A percentile compares a stretch with the other conserved stretches of the same genome.
phyloP scores from a whole-genome alignment of 208 protist genomes.

The Phytomonas sp. region DNA sequence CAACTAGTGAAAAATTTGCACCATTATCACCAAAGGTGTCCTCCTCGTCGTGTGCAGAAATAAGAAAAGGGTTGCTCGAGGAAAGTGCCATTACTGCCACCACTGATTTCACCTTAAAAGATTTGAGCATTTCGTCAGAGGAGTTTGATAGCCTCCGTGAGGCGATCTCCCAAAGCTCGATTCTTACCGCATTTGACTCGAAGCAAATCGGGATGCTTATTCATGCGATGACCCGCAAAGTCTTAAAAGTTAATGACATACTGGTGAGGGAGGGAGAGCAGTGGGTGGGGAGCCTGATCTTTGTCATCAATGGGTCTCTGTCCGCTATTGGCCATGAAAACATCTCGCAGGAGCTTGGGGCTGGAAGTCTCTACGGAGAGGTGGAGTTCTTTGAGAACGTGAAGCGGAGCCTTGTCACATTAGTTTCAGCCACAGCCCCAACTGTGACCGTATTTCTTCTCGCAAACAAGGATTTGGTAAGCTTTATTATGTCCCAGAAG shows the following conservation, averaged over 20 bases:
- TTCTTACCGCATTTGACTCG: conserved; percentile 36
- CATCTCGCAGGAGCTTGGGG: conserved; percentile 21
- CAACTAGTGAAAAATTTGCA: background rate
- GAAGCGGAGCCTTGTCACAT: conserved; percentile 28
- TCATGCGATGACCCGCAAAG: conserved; percentile 34
- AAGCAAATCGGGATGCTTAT: conserved; percentile 56
- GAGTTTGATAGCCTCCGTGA: background rate
- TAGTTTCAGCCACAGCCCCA: conserved; percentile 23
- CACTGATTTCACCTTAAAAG: background rate
- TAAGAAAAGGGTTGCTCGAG: background rate
- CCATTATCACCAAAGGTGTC: background rate
- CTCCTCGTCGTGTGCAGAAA: background rate
- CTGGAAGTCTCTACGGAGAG: conserved; percentile 35
- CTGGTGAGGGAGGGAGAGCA: conserved; percentile 32
- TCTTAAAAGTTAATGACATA: conserved; percentile 26
- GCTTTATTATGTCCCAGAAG: conserved; percentile 43
- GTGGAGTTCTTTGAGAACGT: conserved; percentile 43
- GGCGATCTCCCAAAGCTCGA: background rate
- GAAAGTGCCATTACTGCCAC: background rate
- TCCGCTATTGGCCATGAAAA: conserved; percentile 25
- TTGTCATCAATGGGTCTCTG: conserved; percentile 46
- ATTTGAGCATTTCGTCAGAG: background rate
- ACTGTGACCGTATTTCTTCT: conserved; percentile 40
- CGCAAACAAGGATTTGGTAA: conserved; percentile 36
- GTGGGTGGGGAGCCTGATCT: conserved; percentile 29